Evolutionary conservation across 257 asterid species (phyloP), one percentile per base, ranked within the genome.

Genomic region (Solanum dulcamara): DNA sequence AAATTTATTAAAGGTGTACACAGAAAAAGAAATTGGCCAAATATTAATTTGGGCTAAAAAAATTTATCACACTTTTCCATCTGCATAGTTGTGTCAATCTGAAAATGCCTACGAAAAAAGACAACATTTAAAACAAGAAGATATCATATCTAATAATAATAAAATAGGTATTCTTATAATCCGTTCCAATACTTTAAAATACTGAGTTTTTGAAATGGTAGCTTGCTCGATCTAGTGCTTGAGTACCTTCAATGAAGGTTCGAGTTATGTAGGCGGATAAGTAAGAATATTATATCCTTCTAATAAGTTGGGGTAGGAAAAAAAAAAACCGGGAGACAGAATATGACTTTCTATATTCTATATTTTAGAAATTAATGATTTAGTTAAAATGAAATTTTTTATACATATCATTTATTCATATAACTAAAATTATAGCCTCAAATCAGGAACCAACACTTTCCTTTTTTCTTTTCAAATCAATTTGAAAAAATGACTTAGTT

Each of bases 251-350:
- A 9, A 57, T 26, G 0, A 57, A n/a, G 6, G 9, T 60, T 6
- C 10, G 10, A 26, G 10, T 62, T 1, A 2, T 13, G 6, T 12
- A 5, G 10, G 4, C 26, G 0, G 15, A 24, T 26, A 62, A 62
- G 6, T 62, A 2, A 26, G 2, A 62, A 62, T 2, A 26, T 5
- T 26, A 62, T 26, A 26, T 62, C 20, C 20, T 62, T 13, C 0
- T 26, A 37, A 11, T 0, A 0, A 5, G 15, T 0, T 0, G 2
- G 6, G 3, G 2, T 13, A 11, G 35, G 0, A 5, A 26, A 26
- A 59, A 14, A 4, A 24, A 59, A 10, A 37, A 17, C 4, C 17
- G 1, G 24, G n/a, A 15, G 3, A 35, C 14, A 35, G 11, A 72
- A 38, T 5, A 70, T 10, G 30, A 6, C 5, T 35, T 70, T 6